A percentile compares a stretch with the other conserved stretches of the same genome.
Evolutionary conservation across 1,284 basidiomycete species (phyloP).

Genomic region (Ceratobasidium papillatum): DNA sequence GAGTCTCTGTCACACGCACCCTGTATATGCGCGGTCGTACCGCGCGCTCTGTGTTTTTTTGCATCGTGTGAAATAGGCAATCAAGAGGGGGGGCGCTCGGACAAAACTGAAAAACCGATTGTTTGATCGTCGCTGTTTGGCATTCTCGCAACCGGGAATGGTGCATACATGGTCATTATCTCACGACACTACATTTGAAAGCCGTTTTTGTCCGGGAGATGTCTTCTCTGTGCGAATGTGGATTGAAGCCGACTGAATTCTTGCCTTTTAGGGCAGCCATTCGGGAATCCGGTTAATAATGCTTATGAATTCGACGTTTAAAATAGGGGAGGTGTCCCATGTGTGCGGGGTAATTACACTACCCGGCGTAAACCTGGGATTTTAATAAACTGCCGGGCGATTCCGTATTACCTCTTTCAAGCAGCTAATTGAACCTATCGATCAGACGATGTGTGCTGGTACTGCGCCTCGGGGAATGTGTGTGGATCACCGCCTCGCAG

Average conservation of each 20-base stretch:
- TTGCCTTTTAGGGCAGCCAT: too few species aligned
- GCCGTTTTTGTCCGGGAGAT: constrained; percentile 12
- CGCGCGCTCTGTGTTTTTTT: constrained; percentile 19
- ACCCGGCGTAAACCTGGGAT: background rate
- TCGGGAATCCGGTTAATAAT: too few species aligned
- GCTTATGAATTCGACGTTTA: too few species aligned
- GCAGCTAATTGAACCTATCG: background rate
- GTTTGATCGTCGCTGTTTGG: background rate
- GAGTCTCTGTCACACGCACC: constrained; percentile 1
- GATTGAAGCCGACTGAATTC: too few species aligned
- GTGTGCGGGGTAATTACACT: background rate
- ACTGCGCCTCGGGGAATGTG: constrained; percentile 1
- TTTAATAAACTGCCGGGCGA: background rate
- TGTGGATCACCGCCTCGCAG: background rate
- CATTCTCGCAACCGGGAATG: background rate
- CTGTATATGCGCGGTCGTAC: background rate
- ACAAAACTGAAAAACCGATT: background rate
- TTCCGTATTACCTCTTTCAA: background rate
- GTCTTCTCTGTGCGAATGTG: background rate
- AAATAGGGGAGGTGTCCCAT: background rate
- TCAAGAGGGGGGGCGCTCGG: background rate
- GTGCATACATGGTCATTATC: background rate
- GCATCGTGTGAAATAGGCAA: constrained; percentile 17
- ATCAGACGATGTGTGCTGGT: background rate
- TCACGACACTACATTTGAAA: background rate